These are phyloP conservation scores for Turritis glabra DNA, from an alignment of 345 rosid species.

Conservation along the genomic window DNA sequence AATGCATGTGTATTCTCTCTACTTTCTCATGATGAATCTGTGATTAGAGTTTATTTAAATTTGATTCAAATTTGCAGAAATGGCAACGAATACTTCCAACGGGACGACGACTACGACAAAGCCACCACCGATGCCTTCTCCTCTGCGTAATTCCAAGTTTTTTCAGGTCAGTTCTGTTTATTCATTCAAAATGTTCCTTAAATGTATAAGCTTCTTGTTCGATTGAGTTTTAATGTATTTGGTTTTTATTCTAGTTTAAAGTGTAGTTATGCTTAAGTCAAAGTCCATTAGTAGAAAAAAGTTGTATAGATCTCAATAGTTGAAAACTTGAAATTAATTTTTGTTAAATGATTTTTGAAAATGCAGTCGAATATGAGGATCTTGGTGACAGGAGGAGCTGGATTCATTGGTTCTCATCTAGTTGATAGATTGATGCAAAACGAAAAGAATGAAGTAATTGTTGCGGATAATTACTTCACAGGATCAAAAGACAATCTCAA, in stretches of 20 bases:
- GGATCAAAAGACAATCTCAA: slow-evolving; percentile 88
- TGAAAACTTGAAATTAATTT: neutral
- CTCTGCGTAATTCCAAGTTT: slow-evolving; percentile 83
- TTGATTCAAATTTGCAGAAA: slow-evolving; percentile 44
- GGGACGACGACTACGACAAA: slow-evolving; percentile 43
- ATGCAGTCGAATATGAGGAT: slow-evolving; percentile 93
- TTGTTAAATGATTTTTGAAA: slow-evolving; percentile 6
- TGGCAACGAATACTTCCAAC: slow-evolving; percentile 55
- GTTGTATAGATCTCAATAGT: slow-evolving; percentile 6
- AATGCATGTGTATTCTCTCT: slow-evolving; percentile 27
- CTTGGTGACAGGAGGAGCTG: slow-evolving; percentile 94
- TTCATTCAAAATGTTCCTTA: slow-evolving; percentile 13
- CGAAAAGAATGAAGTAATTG: slow-evolving; percentile 88
- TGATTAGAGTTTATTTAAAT: neutral
- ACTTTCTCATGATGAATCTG: neutral
- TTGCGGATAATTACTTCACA: slow-evolving; percentile 89
- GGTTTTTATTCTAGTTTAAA: neutral
- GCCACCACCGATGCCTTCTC: slow-evolving; percentile 89
- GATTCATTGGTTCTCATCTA: slow-evolving; percentile 90
- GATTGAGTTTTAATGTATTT: neutral
- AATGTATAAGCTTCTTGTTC: too few species aligned
- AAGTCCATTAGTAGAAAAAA: neutral
- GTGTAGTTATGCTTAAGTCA: neutral
- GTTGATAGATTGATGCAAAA: slow-evolving; percentile 91
- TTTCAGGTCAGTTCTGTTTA: slow-evolving; percentile 55